These are phyloP conservation scores for Metschnikowia rubicola DNA, from an alignment of 805 yeast species.

Conservation along the genomic window DNA sequence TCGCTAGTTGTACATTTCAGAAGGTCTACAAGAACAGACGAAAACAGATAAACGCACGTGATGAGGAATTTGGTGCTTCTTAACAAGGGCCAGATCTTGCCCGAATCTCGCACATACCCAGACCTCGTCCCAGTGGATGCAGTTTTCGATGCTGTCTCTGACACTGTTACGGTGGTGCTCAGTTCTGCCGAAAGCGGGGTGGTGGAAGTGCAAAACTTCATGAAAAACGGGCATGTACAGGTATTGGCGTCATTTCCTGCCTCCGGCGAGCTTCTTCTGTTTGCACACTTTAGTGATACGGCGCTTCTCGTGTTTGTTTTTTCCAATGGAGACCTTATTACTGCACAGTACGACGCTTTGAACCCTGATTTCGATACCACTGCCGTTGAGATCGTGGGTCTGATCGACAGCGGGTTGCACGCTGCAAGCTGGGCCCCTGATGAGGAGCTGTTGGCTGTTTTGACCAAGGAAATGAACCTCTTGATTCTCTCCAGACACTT, in stretches of 20 bases:
- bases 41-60: background rate
- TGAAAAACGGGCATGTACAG: constrained; percentile 57
- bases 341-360: constrained; percentile 58
- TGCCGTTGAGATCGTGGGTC: constrained; percentile 75
- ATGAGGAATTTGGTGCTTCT: constrained; percentile 52
- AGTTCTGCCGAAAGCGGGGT: constrained; percentile 49
- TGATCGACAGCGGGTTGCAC: constrained; percentile 69
- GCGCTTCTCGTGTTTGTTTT: constrained; percentile 64
- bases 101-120: constrained; percentile 58
- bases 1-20: no score
- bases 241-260: constrained; percentile 61
- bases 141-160: constrained; percentile 69
- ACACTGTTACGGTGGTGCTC: constrained; percentile 65
- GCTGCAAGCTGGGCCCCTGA: constrained; percentile 88
- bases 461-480: constrained; percentile 59
- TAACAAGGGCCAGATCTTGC: constrained; percentile 51
- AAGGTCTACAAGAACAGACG: background rate
- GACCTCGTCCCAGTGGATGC: constrained; percentile 55
- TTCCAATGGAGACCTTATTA: constrained; percentile 70
- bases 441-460: constrained; percentile 76
- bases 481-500: constrained; percentile 69
- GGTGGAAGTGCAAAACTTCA: constrained; percentile 74
- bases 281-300: constrained; percentile 69
- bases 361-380: constrained; percentile 41
- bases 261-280: constrained; percentile 40